A percentile compares a stretch with the other conserved stretches of the same genome.
Evolutionary conservation across 768 basidiomycete species (phyloP).

Genomic region (Pleurotus sapidus): DNA sequence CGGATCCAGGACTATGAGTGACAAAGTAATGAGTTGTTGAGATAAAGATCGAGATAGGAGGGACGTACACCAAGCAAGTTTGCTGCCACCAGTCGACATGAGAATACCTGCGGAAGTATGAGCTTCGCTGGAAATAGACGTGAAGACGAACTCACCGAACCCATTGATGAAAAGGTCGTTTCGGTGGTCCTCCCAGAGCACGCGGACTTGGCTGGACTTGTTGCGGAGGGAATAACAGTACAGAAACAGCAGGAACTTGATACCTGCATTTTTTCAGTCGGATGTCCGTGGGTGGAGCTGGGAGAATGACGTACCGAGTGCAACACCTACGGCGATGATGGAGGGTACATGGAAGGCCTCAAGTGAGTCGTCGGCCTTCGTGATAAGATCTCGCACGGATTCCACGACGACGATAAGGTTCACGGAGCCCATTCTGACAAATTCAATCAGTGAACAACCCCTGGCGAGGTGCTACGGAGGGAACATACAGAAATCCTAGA

Average conservation of each 20-base stretch:
- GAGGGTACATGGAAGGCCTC: slow-evolving; percentile 75
- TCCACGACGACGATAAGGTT: slow-evolving; percentile 90
- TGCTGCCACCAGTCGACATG: slow-evolving; percentile 81
- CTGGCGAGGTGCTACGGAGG: not conserved
- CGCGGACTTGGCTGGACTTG: slow-evolving; percentile 84
- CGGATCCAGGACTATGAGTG: slow-evolving; percentile 61
- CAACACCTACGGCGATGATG: slow-evolving; percentile 76
- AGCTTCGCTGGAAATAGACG: not conserved
- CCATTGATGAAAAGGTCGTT: slow-evolving; percentile 87
- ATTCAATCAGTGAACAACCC: not conserved
- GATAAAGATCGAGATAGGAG: slow-evolving; percentile 7
- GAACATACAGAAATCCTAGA: slow-evolving; percentile 44
- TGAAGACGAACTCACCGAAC: slow-evolving; percentile 40
- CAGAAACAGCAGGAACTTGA: slow-evolving; percentile 82
- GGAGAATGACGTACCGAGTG: slow-evolving; percentile 54
- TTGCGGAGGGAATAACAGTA: slow-evolving; percentile 79
- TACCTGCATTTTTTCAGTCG: slow-evolving; percentile 36
- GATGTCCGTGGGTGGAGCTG: not conserved
- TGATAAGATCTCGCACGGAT: slow-evolving; percentile 65
- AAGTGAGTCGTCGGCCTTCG: slow-evolving; percentile 47
- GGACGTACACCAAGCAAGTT: slow-evolving; percentile 75
- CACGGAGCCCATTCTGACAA: slow-evolving; percentile 77
- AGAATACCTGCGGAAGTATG: slow-evolving; percentile 52
- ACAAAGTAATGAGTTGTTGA: not conserved
- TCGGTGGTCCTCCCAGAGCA: slow-evolving; percentile 94